These are phyloP conservation scores for Elaeagnus macrophylla DNA, from an alignment of 306 rosid genomes.

Conservation along the genomic window DNA sequence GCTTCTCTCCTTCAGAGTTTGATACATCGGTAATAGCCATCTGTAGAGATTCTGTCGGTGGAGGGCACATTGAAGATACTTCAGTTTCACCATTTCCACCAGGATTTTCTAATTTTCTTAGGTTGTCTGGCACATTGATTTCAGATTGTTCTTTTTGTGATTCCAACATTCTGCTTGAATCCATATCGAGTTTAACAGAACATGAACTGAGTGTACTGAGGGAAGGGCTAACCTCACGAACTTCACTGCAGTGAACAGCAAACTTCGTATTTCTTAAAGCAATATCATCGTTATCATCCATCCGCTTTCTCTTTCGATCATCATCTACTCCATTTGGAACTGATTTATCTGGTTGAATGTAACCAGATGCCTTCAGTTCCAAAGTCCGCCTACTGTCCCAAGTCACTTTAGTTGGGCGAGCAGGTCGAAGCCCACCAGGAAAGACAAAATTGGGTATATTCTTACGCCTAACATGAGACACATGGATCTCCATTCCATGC, in stretches of 20 bases:
- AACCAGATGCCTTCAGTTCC: conserved; percentile 48
- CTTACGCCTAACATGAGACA: conserved; percentile 70
- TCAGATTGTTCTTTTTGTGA: conserved; percentile 26
- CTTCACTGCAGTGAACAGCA: conserved; percentile 27
- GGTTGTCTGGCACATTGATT: conserved; percentile 4
- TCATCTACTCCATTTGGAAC: conserved; percentile 36
- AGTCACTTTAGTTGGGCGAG: conserved; percentile 38
- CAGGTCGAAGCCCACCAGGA: conserved; percentile 71
- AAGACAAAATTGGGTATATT: conserved; percentile 70
- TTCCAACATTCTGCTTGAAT: conserved; percentile 22
- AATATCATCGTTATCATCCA: conserved; percentile 41
- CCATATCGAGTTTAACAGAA: conserved; percentile 36
- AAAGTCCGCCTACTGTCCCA: conserved; percentile 50
- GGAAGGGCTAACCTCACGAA: conserved; percentile 37
- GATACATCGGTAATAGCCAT: conserved; percentile 26
- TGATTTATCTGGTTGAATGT: conserved; percentile 35
- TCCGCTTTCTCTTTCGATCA: conserved; percentile 53
- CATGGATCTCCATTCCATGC: conserved; percentile 71
- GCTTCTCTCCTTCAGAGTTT: conserved; percentile 57
- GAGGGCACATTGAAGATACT: conserved; percentile 27
- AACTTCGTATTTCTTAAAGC: conserved; percentile 33
- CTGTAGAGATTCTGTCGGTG: conserved; percentile 12
- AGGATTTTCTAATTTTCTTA: conserved; percentile 23
- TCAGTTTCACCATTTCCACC: conserved; percentile 35
- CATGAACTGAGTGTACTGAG: conserved; percentile 34